Conservation (phyloP, 192 early-diverging fungal species). For the Gigaspora rosea region DNA sequence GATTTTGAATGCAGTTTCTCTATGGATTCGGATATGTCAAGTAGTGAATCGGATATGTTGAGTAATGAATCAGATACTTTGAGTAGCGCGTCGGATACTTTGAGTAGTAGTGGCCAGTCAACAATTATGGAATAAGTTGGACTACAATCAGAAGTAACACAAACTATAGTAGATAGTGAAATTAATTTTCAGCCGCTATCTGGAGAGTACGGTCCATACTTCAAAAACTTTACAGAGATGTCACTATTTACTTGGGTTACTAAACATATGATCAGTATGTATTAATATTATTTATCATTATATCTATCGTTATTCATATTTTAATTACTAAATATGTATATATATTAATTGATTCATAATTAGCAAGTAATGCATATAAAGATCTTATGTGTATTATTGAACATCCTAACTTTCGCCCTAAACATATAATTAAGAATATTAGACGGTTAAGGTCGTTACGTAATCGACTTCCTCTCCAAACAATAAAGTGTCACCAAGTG, state of each 20-base stretch:
- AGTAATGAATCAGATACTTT: too few species aligned
- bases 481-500: background rate
- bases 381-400: background rate
- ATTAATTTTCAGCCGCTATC: background rate
- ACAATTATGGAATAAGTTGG: too few species aligned
- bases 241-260: background rate
- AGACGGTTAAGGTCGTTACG: background rate
- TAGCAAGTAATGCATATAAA: constrained; percentile 1
- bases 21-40: too few species aligned
- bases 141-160: background rate
- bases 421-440: background rate
- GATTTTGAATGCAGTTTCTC: too few species aligned
- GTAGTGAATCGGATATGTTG: too few species aligned
- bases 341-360: background rate
- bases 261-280: constrained; percentile 20
- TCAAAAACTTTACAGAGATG: background rate
- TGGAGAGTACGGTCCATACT: background rate
- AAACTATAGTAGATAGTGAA: background rate
- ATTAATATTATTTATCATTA: background rate
- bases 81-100: too few species aligned
- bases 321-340: background rate
- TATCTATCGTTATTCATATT: too few species aligned
- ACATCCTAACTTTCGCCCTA: background rate
- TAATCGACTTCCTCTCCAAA: background rate
- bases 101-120: too few species aligned